These are phyloP conservation scores for Isoetes taiwanensis DNA, from an alignment of 75 land plant genomes.

Conservation along the genomic window DNA sequence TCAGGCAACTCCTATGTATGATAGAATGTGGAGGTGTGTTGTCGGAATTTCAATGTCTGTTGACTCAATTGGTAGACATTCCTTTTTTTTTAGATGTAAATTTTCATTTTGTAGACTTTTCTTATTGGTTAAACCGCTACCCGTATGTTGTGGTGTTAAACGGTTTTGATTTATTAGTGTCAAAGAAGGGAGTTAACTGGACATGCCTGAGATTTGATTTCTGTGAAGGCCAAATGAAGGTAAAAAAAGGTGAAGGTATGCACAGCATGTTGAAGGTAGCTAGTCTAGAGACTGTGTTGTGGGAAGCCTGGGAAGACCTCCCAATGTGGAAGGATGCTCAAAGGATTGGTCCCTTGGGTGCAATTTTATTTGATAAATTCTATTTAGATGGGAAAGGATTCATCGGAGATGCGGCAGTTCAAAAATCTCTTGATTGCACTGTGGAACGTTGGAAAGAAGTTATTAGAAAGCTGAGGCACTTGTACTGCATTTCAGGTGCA, in stretches of 20 bases:
- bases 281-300: neutral
- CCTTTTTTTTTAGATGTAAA: slow-evolving; percentile 18
- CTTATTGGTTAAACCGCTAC: slow-evolving; percentile 11
- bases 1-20: slow-evolving; percentile 16
- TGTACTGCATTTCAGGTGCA: neutral
- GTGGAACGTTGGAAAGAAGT: neutral
- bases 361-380: slow-evolving; percentile 5
- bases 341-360: neutral
- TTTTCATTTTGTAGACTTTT: slow-evolving; percentile 15
- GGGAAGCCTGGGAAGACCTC: slow-evolving; percentile 9
- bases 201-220: slow-evolving; percentile 24
- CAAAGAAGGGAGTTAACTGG: slow-evolving; percentile 11
- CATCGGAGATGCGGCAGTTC: neutral
- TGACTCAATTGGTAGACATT: slow-evolving; percentile 9
- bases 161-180: slow-evolving; percentile 11
- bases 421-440: neutral
- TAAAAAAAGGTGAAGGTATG: slow-evolving; percentile 8
- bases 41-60: slow-evolving; percentile 17
- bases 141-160: slow-evolving; percentile 12
- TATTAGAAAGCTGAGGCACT: neutral
- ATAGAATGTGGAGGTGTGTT: slow-evolving; percentile 19
- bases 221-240: slow-evolving; percentile 8
- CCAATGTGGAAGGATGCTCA: neutral
- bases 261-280: neutral
- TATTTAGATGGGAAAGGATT: slow-evolving; percentile 7